Evolutionary conservation across 768 basidiomycete species (phyloP).

Genomic region (Vararia minispora): DNA sequence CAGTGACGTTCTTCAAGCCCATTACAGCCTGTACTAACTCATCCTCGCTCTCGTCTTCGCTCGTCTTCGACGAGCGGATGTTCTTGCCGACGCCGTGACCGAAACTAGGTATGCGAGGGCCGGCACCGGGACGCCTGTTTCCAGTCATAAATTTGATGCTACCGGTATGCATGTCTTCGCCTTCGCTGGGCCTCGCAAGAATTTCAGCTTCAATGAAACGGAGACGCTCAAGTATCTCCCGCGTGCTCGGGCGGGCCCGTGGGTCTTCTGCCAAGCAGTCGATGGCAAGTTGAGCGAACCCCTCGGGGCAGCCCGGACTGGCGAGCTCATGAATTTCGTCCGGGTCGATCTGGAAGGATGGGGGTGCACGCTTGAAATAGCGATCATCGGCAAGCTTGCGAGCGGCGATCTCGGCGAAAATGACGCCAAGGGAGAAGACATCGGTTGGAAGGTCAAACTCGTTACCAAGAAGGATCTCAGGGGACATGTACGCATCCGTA

Average conservation of each 20-base stretch:
- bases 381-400: slow-evolving; percentile 78
- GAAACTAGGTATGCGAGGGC: slow-evolving; percentile 82
- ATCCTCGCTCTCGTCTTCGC: slow-evolving; percentile 51
- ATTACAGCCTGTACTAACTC: slow-evolving; percentile 55
- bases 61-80: slow-evolving; percentile 30
- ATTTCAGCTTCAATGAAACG: slow-evolving; percentile 79
- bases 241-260: slow-evolving; percentile 57
- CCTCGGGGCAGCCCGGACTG: slow-evolving; percentile 65
- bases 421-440: slow-evolving; percentile 87
- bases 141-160: slow-evolving; percentile 77
- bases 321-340: slow-evolving; percentile 62
- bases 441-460: slow-evolving; percentile 94
- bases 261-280: slow-evolving; percentile 68
- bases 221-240: slow-evolving; percentile 69
- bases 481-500: slow-evolving; percentile 95
- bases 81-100: slow-evolving; percentile 59
- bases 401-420: slow-evolving; percentile 85
- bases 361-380: slow-evolving; percentile 67
- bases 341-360: slow-evolving; percentile 66
- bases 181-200: slow-evolving; percentile 49
- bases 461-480: slow-evolving; percentile 84
- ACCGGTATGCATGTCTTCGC: slow-evolving; percentile 68
- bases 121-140: slow-evolving; percentile 42
- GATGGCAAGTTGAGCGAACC: slow-evolving; percentile 66
- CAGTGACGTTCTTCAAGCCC: slow-evolving; percentile 37